A percentile compares a stretch with the other conserved stretches of the same genome.
Evolutionary conservation across 768 basidiomycete species (phyloP).

Genomic region (Flagelloscypha sp.): DNA sequence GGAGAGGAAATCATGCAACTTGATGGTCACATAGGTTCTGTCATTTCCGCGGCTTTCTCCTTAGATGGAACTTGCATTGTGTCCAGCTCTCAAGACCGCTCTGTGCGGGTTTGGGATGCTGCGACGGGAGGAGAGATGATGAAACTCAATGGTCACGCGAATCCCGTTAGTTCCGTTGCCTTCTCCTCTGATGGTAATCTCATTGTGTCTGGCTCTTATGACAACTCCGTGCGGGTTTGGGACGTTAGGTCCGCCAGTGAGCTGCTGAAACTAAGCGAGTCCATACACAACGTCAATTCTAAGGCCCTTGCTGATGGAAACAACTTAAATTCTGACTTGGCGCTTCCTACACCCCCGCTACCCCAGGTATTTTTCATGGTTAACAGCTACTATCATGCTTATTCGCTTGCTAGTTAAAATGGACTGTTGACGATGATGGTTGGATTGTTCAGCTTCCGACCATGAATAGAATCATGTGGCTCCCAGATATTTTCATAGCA

Average conservation of each 20-base stretch:
- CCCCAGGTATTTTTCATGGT: too few relatives aligned
- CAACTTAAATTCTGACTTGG: too few relatives aligned
- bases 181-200: conserved; percentile 13
- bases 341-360: too few relatives aligned
- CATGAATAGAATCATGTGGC: too few relatives aligned
- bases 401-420: too few relatives aligned
- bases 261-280: too few relatives aligned
- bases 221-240: conserved; percentile 13
- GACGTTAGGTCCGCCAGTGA: conserved; percentile 2
- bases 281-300: too few relatives aligned
- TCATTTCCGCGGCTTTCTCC: conserved; percentile 7
- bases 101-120: conserved; percentile 9
- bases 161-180: conserved; percentile 7
- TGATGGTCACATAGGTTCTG: background rate
- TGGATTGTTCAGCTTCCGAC: too few relatives aligned
- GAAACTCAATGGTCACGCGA: conserved; percentile 9
- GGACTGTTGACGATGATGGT: too few relatives aligned
- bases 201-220: conserved; percentile 15
- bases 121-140: conserved; percentile 1
- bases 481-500: too few relatives aligned
- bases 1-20: background rate
- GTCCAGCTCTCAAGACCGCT: conserved; percentile 7
- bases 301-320: too few relatives aligned
- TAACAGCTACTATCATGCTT: too few relatives aligned
- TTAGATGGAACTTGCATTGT: conserved; percentile 7